Conservation (phyloP, 2,329 filamentous ascomycete genomes). For the Teratosphaeria nubilosa region DNA sequence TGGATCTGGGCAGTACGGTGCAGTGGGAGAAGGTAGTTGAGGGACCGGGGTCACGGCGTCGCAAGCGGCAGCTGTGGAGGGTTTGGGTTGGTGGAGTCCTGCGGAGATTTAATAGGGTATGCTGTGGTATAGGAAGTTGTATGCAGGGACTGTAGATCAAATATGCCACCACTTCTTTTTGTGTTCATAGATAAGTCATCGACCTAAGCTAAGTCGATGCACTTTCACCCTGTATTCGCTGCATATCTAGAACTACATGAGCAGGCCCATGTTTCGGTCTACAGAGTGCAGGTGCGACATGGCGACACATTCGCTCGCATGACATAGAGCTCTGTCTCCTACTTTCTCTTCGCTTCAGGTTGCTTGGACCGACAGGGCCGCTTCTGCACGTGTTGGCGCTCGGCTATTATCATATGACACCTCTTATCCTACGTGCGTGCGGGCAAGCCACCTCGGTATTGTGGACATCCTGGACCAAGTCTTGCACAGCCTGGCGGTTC, state of each 20-base stretch:
- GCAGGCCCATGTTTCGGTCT: neutral
- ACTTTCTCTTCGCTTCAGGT: neutral
- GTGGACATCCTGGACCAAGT: neutral
- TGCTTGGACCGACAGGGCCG: neutral
- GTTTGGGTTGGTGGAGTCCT: neutral
- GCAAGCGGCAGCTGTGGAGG: neutral
- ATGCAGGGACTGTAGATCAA: neutral
- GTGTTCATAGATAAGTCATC: neutral
- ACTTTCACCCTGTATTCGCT: neutral
- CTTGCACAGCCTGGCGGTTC: neutral
- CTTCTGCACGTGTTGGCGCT: no score
- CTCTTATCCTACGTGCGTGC: no score
- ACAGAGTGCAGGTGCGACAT: neutral
- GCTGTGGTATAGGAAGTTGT: neutral
- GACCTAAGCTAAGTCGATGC: neutral
- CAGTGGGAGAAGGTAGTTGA: neutral
- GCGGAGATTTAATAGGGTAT: neutral
- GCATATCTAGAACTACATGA: neutral
- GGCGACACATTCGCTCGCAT: neutral
- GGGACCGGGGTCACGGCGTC: neutral
- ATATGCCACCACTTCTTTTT: neutral
- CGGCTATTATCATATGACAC: no score
- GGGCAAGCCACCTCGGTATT: no score
- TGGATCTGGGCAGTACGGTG: neutral
- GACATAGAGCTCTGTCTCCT: no score